These are phyloP conservation scores for Paxillus involutus DNA, from an alignment of 768 basidiomycete genomes.

Conservation along the genomic window DNA sequence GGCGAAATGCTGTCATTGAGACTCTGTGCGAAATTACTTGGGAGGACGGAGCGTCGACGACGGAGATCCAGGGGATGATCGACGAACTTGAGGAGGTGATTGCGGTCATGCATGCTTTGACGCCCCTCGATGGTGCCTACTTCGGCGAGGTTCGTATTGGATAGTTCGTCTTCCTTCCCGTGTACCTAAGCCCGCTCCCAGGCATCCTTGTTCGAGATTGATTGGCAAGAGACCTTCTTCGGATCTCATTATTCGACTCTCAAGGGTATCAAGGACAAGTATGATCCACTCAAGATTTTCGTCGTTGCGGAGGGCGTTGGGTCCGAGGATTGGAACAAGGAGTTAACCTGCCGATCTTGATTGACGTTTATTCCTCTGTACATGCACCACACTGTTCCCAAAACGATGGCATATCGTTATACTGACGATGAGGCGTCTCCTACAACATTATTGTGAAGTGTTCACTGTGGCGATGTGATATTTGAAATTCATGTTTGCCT, in stretches of 20 bases:
- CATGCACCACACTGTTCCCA: too few relatives aligned
- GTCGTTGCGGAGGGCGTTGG: slow-evolving; percentile 47
- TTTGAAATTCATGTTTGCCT: too few relatives aligned
- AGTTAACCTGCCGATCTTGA: slow-evolving; percentile 10
- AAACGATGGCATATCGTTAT: too few relatives aligned
- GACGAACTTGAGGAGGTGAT: slow-evolving; percentile 10
- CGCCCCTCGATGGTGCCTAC: slow-evolving; percentile 39
- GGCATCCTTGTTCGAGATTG: slow-evolving; percentile 43
- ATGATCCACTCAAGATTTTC: slow-evolving; percentile 47
- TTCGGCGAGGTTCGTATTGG: slow-evolving; percentile 42
- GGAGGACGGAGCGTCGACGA: slow-evolving; percentile 16
- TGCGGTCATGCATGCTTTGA: slow-evolving; percentile 23
- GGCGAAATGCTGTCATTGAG: slow-evolving; percentile 39
- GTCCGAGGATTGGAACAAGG: slow-evolving; percentile 47
- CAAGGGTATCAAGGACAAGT: slow-evolving; percentile 42
- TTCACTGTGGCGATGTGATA: too few relatives aligned
- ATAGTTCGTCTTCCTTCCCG: neutral
- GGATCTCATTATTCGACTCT: slow-evolving; percentile 42
- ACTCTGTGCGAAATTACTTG: slow-evolving; percentile 5
- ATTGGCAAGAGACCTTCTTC: slow-evolving; percentile 45
- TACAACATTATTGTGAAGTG: too few relatives aligned
- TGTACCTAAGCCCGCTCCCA: slow-evolving; percentile 10
- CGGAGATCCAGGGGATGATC: slow-evolving; percentile 11
- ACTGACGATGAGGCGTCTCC: too few relatives aligned
- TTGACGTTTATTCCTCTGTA: too few relatives aligned